Base-by-base conservation (phyloP, 2,329 filamentous ascomycete species). In the Arthrobotrys musiformis region DNA sequence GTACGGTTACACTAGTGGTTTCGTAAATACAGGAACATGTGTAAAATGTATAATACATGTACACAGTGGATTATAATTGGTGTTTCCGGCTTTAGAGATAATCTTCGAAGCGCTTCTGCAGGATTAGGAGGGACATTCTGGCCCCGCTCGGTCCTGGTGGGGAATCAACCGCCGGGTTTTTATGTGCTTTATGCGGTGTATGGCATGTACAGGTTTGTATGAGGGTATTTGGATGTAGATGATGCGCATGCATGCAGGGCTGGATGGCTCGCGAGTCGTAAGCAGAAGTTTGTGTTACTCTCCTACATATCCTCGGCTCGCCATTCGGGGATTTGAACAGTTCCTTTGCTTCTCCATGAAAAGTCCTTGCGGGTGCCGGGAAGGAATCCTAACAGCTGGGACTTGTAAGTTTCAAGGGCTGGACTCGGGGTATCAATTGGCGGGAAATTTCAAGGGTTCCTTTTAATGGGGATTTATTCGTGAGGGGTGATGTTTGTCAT, bases 301-400 rank as follows among this genome's bases (percentile, higher is more conserved):
- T n/a, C n/a, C n/a, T n/a, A n/a, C n/a, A n/a, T n/a, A n/a, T n/a
- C n/a, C n/a, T n/a, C 19, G 19, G 33, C 33, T 63, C 24, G 28
- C 37, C 26, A 19, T 56, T 44, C 22, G 37, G 54, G 22, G 19
- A 28, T 62, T 15, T 17, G 35, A 35, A 5, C 19, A 22, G 4
- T 28, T 35, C 26, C 52, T 48, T 33, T 46, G 4, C 19, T 35
- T 35, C 52, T 48, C 46, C 61, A 28, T 7, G n/a, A 15, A 24
- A 24, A 52, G 11, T n/a, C n/a, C 24, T 22, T 42, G 56, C 56
- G 56, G 37, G 13, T 28, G 7, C 19, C 58, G 58, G 58, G 58
- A 72, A 70, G 37, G 24, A 58, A 72, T 64, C 68, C 68, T 56
- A 64, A 64, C 56, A 72, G 26, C 15, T 48, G 17, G 54, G 42